Conservation (phyloP, 108 stramenopile genomes). For the Conticribra weissflogii region DNA sequence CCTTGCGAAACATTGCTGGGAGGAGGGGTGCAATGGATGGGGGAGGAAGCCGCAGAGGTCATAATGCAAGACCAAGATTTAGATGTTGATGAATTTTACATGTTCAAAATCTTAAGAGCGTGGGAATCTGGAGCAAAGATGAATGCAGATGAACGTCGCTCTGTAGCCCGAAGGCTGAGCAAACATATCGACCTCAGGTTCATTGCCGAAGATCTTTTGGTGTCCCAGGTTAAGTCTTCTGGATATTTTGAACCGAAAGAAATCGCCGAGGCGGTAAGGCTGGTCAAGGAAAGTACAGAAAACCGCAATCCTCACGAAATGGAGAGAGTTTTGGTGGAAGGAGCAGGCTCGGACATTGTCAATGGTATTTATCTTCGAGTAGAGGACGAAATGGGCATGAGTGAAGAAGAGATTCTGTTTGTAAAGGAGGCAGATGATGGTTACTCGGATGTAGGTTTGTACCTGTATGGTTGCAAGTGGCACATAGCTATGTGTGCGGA, state of each 20-base stretch:
- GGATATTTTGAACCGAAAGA: constrained; percentile 48
- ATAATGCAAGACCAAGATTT: constrained; percentile 57
- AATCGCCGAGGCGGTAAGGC: constrained; percentile 48
- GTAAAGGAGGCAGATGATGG: constrained; percentile 51
- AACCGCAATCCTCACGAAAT: constrained; percentile 42
- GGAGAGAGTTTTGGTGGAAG: constrained; percentile 72
- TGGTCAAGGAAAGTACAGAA: constrained; percentile 49
- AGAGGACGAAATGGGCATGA: constrained; percentile 38
- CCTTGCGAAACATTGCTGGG: constrained; percentile 41
- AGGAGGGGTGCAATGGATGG: constrained; percentile 66
- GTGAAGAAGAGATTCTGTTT: constrained; percentile 45
- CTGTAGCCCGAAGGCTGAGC: constrained; percentile 30
- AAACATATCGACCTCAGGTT: constrained; percentile 52
- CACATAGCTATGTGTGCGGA: constrained; percentile 50
- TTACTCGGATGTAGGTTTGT: constrained; percentile 40
- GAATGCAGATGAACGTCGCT: constrained; percentile 16
- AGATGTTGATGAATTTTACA: constrained; percentile 65
- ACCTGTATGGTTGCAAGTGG: constrained; percentile 38
- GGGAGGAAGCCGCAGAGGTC: constrained; percentile 33
- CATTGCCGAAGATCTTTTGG: constrained; percentile 55
- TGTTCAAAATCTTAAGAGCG: constrained; percentile 61
- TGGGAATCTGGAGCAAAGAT: constrained; percentile 40
- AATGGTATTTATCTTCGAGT: constrained; percentile 67
- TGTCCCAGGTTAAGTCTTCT: constrained; percentile 45
- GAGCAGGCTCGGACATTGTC: constrained; percentile 46